These are phyloP conservation scores for Hydrangea macrophylla DNA, from an alignment of 148 eudicot genomes.

Conservation along the genomic window DNA sequence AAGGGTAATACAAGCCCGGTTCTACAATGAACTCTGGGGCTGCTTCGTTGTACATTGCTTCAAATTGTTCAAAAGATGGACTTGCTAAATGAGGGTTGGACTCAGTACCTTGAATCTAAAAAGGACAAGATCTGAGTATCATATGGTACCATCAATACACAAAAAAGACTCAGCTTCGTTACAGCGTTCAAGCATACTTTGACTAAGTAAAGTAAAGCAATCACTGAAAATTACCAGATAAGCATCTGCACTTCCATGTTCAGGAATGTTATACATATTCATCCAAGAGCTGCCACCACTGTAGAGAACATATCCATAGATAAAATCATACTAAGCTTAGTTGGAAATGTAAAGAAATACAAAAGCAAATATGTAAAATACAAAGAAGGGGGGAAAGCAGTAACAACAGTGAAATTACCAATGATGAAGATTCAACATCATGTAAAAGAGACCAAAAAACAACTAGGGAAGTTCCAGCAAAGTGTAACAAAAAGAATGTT, in stretches of 20 bases:
- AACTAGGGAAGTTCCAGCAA: too few species aligned
- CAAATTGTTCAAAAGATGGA: conserved; percentile 38
- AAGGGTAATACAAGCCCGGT: conserved; percentile 70
- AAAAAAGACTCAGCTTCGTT: too few species aligned
- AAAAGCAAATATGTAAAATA: not conserved
- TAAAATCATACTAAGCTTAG: too few species aligned
- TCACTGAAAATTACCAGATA: conserved; percentile 37
- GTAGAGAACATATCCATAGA: conserved; percentile 14
- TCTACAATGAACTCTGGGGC: conserved; percentile 67
- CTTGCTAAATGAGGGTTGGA: conserved; percentile 39
- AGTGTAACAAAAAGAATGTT: too few species aligned
- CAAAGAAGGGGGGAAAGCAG: too few species aligned
- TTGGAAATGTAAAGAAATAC: too few species aligned
- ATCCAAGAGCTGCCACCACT: conserved; percentile 42
- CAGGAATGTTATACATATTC: conserved; percentile 43
- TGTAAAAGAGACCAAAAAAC: too few species aligned
- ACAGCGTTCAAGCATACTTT: not conserved
- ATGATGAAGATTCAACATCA: too few species aligned
- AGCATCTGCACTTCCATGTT: conserved; percentile 46
- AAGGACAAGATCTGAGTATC: conserved; percentile 13
- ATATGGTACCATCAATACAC: too few species aligned
- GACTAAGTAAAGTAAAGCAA: not conserved
- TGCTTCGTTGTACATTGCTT: conserved; percentile 59
- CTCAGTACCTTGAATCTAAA: conserved; percentile 58
- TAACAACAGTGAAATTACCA: too few species aligned